A percentile compares a stretch with the other conserved stretches of the same genome.
Conservation (phyloP, 495 filamentous ascomycete species). For the Trichoderma asperelloides region DNA sequence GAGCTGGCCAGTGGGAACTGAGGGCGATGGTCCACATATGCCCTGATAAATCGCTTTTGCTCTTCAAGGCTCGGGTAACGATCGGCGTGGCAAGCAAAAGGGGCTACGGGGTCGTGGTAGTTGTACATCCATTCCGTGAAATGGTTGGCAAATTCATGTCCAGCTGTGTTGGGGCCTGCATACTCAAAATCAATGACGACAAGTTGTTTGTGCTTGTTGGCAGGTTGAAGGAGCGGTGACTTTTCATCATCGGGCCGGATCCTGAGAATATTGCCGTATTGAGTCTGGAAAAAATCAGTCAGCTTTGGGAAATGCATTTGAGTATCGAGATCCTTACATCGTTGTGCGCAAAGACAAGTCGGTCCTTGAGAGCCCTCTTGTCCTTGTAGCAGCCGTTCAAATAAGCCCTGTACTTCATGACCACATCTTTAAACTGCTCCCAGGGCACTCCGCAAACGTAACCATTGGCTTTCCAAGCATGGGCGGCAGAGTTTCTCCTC, state of each 20-base stretch:
- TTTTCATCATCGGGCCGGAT: slow-evolving; percentile 67
- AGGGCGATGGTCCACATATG: slow-evolving; percentile 76
- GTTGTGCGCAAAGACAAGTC: slow-evolving; percentile 91
- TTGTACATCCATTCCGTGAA: slow-evolving; percentile 99
- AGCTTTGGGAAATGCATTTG: slow-evolving; percentile 16
- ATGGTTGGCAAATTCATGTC: slow-evolving; percentile 94
- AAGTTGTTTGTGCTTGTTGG: slow-evolving; percentile 88
- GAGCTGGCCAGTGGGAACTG: slow-evolving; percentile 41
- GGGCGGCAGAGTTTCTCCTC: not conserved
- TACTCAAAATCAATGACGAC: slow-evolving; percentile 99
- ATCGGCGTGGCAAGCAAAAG: slow-evolving; percentile 58
- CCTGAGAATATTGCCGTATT: slow-evolving; percentile 98
- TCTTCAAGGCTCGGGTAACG: slow-evolving; percentile 72
- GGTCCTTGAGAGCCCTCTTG: slow-evolving; percentile 52
- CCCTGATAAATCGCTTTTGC: slow-evolving; percentile 72
- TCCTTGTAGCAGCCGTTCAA: slow-evolving; percentile 65
- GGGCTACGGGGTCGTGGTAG: slow-evolving; percentile 62
- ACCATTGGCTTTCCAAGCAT: slow-evolving; percentile 56
- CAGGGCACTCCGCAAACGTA: slow-evolving; percentile 81
- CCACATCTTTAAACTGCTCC: slow-evolving; percentile 62
- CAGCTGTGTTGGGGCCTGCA: slow-evolving; percentile 78
- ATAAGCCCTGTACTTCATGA: slow-evolving; percentile 71
- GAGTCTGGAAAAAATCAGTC: slow-evolving; percentile 50
- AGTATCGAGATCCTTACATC: slow-evolving; percentile 55
- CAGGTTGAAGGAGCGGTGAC: slow-evolving; percentile 79